Base-by-base conservation (phyloP, 371 early-diverging fungal species). In the Fennellomyces sp. region DNA sequence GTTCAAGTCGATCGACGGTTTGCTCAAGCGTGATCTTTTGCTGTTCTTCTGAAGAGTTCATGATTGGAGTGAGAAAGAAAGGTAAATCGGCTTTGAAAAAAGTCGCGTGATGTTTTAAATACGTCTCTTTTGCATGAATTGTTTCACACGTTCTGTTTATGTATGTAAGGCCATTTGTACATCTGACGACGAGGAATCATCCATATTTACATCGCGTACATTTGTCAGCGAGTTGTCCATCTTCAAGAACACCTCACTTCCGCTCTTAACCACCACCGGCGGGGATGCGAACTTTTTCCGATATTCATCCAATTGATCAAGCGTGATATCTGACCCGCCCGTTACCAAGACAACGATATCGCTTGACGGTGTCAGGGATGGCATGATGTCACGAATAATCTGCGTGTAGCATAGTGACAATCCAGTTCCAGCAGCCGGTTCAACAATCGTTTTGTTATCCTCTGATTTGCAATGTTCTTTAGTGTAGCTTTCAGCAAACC, bases 381-480 rank as follows among this genome's bases (percentile, higher is more conserved):
- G 84, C 49, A 84, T 56, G 17, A 84, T 80, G 48, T 84, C 78
- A 15, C 80, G 70, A 30, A 87, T 74, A 12, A 84, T 65, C 17
- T 81, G 76, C 17, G 85, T 81, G 60, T 83, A 87, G 35, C 73
- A 81, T 2, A 80, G 62, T 8, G 81, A 77, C 26, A 87, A 68
- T 0, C 73, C 76, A 27, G 86, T 83, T 21, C 86, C 86, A n/a
- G 85, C 80, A 21, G 87, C 76, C 33, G 83, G 74, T 60, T 87
- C 87, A 0, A 85, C 87, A 36, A 83, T 57, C 49, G 78, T 66
- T 15, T 80, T 82, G 50, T 75, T 77, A 35, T 87, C 81, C 61
- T 85, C 87, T 86, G 51, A 29, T 15, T 12, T 11, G 31, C 2
- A 49, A 12, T 8, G 7, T 13, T 30, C 23, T 35, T 41, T 27